These are phyloP conservation scores for Yamadazyma aaseri DNA, from an alignment of 1,139 yeast genomes.

Conservation along the genomic window DNA sequence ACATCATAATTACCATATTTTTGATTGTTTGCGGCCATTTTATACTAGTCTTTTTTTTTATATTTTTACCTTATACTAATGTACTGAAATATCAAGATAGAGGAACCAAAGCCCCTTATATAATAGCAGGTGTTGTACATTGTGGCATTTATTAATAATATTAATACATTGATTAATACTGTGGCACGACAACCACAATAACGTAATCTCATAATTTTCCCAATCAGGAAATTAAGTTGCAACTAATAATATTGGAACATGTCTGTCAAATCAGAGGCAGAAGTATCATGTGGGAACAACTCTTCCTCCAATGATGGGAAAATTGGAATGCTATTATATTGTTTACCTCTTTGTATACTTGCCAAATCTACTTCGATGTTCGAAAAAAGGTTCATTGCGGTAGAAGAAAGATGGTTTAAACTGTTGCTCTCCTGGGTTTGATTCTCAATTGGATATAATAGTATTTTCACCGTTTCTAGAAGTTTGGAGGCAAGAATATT, in stretches of 20 bases:
- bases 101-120: too few species aligned
- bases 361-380: conserved; percentile 1
- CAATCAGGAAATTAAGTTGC: neutral
- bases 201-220: neutral
- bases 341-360: neutral
- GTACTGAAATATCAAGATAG: too few species aligned
- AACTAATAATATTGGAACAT: neutral
- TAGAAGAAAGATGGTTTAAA: neutral
- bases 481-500: conserved; percentile 2
- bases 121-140: too few species aligned
- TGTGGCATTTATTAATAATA: too few species aligned
- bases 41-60: neutral
- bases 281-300: conserved; percentile 1
- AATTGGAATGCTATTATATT: too few species aligned
- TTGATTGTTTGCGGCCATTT: neutral
- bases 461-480: conserved; percentile 1
- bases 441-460: neutral
- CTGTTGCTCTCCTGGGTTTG: neutral
- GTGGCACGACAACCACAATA: neutral
- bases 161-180: neutral
- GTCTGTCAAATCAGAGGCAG: neutral
- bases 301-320: neutral
- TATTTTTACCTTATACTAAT: conserved; percentile 1
- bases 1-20: conserved; percentile 34
- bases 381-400: conserved; percentile 2